phyloP scores from a whole-genome alignment of 345 rosid species.

The Boechera divaricarpa region DNA sequence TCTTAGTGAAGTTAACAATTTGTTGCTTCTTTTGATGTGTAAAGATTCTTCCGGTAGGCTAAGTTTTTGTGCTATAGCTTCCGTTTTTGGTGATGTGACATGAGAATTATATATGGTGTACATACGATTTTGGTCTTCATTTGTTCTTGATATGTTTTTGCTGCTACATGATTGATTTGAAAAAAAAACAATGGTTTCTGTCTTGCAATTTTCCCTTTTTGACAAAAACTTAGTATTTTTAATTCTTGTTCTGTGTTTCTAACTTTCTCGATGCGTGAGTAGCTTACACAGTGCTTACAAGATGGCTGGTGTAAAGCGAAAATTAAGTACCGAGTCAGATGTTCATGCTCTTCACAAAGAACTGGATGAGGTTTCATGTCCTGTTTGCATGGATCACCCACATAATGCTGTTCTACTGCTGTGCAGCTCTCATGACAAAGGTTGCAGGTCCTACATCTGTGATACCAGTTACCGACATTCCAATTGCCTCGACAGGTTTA shows the following conservation, averaged over 20 bases:
- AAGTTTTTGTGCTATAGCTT: slow-evolving; percentile 13
- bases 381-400: slow-evolving; percentile 98
- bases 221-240: slow-evolving; percentile 12
- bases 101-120: neutral
- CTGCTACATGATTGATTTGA: slow-evolving; percentile 15
- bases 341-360: slow-evolving; percentile 70
- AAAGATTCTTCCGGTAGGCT: neutral
- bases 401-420: slow-evolving; percentile 93
- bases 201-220: neutral
- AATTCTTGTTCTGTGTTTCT: slow-evolving; percentile 44
- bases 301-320: slow-evolving; percentile 98
- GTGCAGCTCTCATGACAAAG: slow-evolving; percentile 90
- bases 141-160: slow-evolving; percentile 6
- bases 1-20: neutral
- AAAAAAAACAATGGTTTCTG: neutral
- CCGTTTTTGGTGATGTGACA: slow-evolving; percentile 9
- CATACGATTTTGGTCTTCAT: neutral
- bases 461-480: slow-evolving; percentile 94
- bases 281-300: slow-evolving; percentile 78
- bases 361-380: slow-evolving; percentile 88
- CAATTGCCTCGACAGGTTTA: slow-evolving; percentile 87
- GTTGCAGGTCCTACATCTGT: slow-evolving; percentile 91
- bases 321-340: slow-evolving; percentile 74
- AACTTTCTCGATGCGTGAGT: slow-evolving; percentile 63
- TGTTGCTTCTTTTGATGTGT: slow-evolving; percentile 5